Base-by-base conservation (phyloP, 2,329 filamentous ascomycete genomes). In the Madurella mycetomatis region DNA sequence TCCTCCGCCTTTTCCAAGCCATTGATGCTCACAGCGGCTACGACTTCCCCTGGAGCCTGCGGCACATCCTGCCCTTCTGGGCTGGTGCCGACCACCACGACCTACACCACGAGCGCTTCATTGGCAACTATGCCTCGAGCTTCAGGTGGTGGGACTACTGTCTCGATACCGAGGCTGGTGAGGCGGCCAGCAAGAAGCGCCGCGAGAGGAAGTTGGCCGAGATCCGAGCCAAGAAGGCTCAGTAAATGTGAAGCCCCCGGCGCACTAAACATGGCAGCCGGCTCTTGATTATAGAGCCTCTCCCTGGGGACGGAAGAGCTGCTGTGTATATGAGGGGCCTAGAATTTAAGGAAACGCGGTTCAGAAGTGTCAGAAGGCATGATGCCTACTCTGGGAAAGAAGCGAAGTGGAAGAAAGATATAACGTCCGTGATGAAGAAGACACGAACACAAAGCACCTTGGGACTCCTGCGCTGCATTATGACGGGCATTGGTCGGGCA, bases 111-210 rank as follows among this genome's bases (percentile, higher is more conserved):
- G 94, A 99, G 79, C 90, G 91, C 70, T 99, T 99, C 76, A 91
- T 99, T 60, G 94, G 94, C 65, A 99, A 99, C 79, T 99, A 97
- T 72, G 80, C 92, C 49, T 96, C 91, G 69, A 95, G 90, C 79
- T 99, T 99, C 84, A 84, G 92, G 72, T 99, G 94, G 94, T 99
- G 94, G 94, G 94, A 99, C 76, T 95, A 88, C 72, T 72, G 86
- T 64, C 81, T 97, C 63, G 92, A 96, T 73, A 99, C 94, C 58
- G 92, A 99, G 80, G 90, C 90, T 60, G 90, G 89, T 50, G 83
- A 89, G 39, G 92, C 95, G 73, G 90, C 92, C 41, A 82, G 87
- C 65, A 92, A 91, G 84, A 82, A 80, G 69, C 86, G 92, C 68
- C 83, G 91, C 56, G 90, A 94, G 73, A 84, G 78, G 72, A 92